Percentiles rank a stretch among this genome's conserved stretches.
These are phyloP conservation scores for Trifolium subterraneum DNA, from an alignment of 306 rosid genomes.

Conservation along the genomic window DNA sequence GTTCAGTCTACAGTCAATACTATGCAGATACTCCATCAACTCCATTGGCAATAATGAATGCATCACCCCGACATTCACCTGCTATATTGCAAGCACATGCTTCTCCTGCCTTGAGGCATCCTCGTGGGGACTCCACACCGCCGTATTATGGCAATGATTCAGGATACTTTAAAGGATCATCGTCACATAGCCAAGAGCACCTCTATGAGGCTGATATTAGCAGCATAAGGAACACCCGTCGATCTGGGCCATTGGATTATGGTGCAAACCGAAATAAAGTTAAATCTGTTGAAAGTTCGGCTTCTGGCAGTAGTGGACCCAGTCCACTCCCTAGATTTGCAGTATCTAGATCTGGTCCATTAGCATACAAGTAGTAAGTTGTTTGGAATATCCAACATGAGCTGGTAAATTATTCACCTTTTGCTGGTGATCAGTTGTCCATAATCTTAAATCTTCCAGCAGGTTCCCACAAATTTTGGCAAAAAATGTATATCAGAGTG, in stretches of 20 bases:
- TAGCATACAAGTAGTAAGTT: conserved; percentile 76
- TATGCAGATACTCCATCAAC: conserved; percentile 74
- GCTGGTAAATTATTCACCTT: conserved; percentile 52
- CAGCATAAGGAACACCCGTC: conserved; percentile 60
- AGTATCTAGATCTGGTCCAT: conserved; percentile 95
- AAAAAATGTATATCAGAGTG: conserved; percentile 45
- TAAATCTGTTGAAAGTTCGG: conserved; percentile 73
- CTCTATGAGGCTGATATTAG: conserved; percentile 59
- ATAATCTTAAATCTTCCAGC: conserved; percentile 39
- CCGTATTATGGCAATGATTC: conserved; percentile 67
- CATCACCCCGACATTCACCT: conserved; percentile 90
- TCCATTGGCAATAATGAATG: conserved; percentile 67
- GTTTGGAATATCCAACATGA: conserved; percentile 18
- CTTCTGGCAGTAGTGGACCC: conserved; percentile 86
- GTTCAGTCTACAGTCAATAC: conserved; percentile 88
- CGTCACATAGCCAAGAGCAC: conserved; percentile 68
- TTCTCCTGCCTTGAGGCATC: conserved; percentile 71
- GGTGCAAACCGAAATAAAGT: conserved; percentile 66
- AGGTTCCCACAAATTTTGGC: conserved; percentile 51
- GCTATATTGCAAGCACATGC: conserved; percentile 69
- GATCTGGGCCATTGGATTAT: conserved; percentile 96
- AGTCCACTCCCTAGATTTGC: conserved; percentile 98
- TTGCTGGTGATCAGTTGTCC: conserved; percentile 36
- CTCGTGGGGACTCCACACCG: conserved; percentile 78
- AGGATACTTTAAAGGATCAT: conserved; percentile 73